Evolutionary conservation across 2,329 filamentous ascomycete species (phyloP).

Genomic region (Alternaria conjuncta): DNA sequence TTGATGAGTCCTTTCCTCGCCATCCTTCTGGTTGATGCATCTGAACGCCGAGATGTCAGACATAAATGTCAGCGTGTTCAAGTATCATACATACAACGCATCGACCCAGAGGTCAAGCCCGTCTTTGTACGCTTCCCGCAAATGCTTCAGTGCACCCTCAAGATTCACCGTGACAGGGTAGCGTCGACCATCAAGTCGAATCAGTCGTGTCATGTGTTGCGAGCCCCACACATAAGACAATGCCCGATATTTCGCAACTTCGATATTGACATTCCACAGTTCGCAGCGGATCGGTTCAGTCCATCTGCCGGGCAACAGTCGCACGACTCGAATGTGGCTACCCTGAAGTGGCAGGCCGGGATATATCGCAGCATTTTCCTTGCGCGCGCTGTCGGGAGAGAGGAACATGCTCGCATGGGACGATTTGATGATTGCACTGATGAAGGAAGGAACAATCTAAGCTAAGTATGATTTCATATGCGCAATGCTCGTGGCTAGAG

Average conservation of each 20-base stretch:
- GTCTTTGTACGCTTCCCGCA: slow-evolving; percentile 8
- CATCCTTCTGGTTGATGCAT: slow-evolving; percentile 27
- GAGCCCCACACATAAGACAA: not conserved
- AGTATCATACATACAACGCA: slow-evolving; percentile 9
- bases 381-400: not conserved
- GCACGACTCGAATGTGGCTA: slow-evolving; percentile 8
- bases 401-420: not conserved
- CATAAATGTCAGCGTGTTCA: not conserved
- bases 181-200: not conserved
- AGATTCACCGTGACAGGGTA: slow-evolving; percentile 23
- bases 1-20: slow-evolving; percentile 20
- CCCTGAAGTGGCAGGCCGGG: not conserved
- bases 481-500: not conserved
- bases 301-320: slow-evolving; percentile 17
- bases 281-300: slow-evolving; percentile 16
- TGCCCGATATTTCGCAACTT: not conserved
- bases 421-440: not conserved
- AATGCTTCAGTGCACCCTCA: slow-evolving; percentile 14
- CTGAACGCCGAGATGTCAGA: not conserved
- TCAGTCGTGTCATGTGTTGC: not conserved
- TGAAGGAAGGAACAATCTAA: not conserved
- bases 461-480: not conserved
- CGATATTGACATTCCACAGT: not conserved
- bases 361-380: not conserved
- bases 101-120: slow-evolving; percentile 22